Base-by-base conservation (phyloP, 495 filamentous ascomycete genomes). In the Pyrenopolyporus hunteri region DNA sequence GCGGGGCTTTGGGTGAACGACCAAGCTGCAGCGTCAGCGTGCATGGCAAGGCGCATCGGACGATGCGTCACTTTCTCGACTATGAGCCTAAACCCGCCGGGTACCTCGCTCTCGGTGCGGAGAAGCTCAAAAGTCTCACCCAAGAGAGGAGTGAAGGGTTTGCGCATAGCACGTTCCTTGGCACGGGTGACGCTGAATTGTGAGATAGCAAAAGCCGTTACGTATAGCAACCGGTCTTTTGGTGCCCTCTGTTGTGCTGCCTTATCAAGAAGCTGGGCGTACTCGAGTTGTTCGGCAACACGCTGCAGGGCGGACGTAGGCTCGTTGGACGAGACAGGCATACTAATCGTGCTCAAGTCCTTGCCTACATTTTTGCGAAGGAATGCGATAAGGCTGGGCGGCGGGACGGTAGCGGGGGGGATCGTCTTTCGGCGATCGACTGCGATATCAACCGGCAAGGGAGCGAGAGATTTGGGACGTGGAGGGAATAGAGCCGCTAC, bases 351-450 rank as follows among this genome's bases (percentile, higher is more conserved):
- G 45, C 91, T 96, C 4, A 98, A 78, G 72, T 98, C 94, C 76
- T 98, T 98, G 63, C 94, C 94, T 9, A 97, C 94, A 62, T 98
- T 98, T 71, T 97, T 98, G 68, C 95, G 90, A 7, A 98, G 79
- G 71, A 97, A 96, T 1, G 90, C 88, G 54, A 98, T 94, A 25
- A 98, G 77, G 73, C 91, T 96, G 0, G 94, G 94, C 0, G 95
- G 93, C 31, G 84, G 69, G 22, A 91, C 84, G 19, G 84, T 92
- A 2, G 92, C 83, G 1, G 87, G 79, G 0, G 83, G 78, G 10
- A 98, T 84, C 1, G 85, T 88, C 13, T 75, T 78, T 47, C 94
- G 85, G n/a, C 94, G 83, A 33, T 79, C 72, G 4, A 93, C 79
- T 0, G 75, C 60, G 16, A 85, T 76, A 9, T 74, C 75, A 26